These are phyloP conservation scores for Balamuthia mandrillaris DNA, from an alignment of 208 protist genomes.

Conservation along the genomic window DNA sequence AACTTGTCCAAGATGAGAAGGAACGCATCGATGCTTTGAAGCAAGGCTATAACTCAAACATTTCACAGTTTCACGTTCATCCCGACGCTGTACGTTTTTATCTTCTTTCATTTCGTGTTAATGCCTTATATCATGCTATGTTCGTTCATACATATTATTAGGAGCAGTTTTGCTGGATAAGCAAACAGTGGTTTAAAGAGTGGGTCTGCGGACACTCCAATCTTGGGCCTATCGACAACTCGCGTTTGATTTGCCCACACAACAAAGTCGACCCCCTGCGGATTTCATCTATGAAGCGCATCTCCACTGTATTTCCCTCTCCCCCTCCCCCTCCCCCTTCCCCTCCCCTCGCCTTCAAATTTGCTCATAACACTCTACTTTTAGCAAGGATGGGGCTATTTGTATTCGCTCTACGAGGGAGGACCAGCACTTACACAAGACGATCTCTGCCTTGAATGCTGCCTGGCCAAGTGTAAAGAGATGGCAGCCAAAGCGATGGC, in stretches of 20 bases:
- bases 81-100: neutral
- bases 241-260: conserved; percentile 1
- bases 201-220: neutral
- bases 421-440: conserved; percentile 29
- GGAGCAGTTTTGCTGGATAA: conserved; percentile 31
- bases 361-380: neutral
- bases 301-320: neutral
- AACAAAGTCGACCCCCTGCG: conserved; percentile 26
- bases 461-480: neutral
- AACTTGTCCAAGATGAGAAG: neutral
- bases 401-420: neutral
- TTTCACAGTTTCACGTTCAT: neutral
- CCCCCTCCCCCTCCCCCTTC: neutral
- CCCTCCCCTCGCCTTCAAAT: neutral
- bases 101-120: neutral
- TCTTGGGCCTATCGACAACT: conserved; percentile 2
- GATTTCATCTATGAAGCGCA: too few relatives aligned
- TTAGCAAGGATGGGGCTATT: conserved; percentile 3
- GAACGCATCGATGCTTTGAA: too few relatives aligned
- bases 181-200: neutral
- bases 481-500: too few relatives aligned
- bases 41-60: neutral
- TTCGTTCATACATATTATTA: neutral
- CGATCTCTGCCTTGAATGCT: neutral
- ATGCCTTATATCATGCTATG: neutral